These are phyloP conservation scores for Zea mays DNA, from an alignment of 176 grass and related monocot species.

Conservation along the genomic window DNA sequence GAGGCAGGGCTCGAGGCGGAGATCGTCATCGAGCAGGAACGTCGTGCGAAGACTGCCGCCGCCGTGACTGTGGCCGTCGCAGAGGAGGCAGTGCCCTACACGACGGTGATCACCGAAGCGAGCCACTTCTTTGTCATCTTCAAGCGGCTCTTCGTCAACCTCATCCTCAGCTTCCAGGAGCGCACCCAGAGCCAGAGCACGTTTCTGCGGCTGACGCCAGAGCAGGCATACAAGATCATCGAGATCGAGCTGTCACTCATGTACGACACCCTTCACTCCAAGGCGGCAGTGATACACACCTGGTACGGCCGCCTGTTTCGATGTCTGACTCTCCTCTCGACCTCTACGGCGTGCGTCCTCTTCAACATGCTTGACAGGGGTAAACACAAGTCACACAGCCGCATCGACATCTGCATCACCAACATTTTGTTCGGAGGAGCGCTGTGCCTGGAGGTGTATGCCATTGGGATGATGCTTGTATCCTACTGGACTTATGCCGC, in stretches of 20 bases:
- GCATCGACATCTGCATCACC: slow-evolving; percentile 38
- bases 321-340: slow-evolving; percentile 27
- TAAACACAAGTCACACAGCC: background rate
- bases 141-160: slow-evolving; percentile 50
- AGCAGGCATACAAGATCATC: slow-evolving; percentile 45
- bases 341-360: slow-evolving; percentile 32
- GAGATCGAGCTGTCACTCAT: slow-evolving; percentile 52
- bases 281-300: slow-evolving; percentile 44
- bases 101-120: slow-evolving; percentile 39
- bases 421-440: slow-evolving; percentile 42
- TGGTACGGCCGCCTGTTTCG: slow-evolving; percentile 48
- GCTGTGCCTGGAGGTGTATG: slow-evolving; percentile 38
- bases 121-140: slow-evolving; percentile 53
- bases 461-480: slow-evolving; percentile 47
- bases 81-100: slow-evolving; percentile 23
- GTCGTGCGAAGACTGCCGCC: background rate
- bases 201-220: slow-evolving; percentile 37
- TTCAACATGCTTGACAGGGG: slow-evolving; percentile 34
- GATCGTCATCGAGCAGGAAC: slow-evolving; percentile 47
- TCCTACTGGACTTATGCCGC: slow-evolving; percentile 48
- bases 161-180: slow-evolving; percentile 61
- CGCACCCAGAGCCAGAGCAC: slow-evolving; percentile 40
- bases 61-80: background rate
- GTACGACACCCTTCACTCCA: slow-evolving; percentile 45
- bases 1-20: slow-evolving; percentile 48